These are phyloP conservation scores for Kalanchoe fedtschenkoi DNA, from an alignment of 164 flowering plant species.

Conservation along the genomic window DNA sequence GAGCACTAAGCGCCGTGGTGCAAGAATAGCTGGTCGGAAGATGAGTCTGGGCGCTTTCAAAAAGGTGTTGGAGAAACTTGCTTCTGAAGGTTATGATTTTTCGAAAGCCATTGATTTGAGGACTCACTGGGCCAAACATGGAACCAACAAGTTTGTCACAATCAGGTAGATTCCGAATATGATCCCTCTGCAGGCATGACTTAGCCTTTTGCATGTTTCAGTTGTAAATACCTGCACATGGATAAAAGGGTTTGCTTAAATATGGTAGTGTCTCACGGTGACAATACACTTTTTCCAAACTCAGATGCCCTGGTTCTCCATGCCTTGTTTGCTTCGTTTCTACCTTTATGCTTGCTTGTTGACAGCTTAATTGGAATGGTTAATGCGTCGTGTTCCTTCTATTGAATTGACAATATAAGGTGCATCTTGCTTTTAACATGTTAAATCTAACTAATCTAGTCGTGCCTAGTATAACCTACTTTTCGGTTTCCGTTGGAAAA, in stretches of 20 bases:
- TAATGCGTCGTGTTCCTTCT: too few species aligned
- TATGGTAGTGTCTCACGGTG: not conserved
- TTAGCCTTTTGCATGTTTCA: not conserved
- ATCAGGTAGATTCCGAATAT: conserved; percentile 50
- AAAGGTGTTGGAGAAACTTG: conserved; percentile 83
- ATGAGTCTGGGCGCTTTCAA: conserved; percentile 95
- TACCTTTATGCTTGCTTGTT: too few species aligned
- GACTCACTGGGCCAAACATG: conserved; percentile 88
- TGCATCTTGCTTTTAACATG: too few species aligned
- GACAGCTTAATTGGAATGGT: too few species aligned
- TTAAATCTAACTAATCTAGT: too few species aligned
- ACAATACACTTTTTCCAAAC: too few species aligned
- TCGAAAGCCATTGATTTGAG: conserved; percentile 71
- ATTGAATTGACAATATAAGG: too few species aligned
- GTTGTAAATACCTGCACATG: not conserved
- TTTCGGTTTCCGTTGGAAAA: too few species aligned
- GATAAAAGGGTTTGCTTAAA: not conserved
- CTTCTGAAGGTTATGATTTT: conserved; percentile 59
- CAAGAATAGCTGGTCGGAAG: conserved; percentile 85
- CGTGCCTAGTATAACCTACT: too few species aligned
- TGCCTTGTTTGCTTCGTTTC: too few species aligned
- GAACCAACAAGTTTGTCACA: conserved; percentile 88
- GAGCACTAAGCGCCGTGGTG: conserved; percentile 82
- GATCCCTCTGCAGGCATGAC: not conserved
- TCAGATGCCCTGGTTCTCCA: too few species aligned